A percentile compares a stretch with the other conserved stretches of the same genome.
Conservation (phyloP, 345 rosid species). For the Hibiscus mutabilis region DNA sequence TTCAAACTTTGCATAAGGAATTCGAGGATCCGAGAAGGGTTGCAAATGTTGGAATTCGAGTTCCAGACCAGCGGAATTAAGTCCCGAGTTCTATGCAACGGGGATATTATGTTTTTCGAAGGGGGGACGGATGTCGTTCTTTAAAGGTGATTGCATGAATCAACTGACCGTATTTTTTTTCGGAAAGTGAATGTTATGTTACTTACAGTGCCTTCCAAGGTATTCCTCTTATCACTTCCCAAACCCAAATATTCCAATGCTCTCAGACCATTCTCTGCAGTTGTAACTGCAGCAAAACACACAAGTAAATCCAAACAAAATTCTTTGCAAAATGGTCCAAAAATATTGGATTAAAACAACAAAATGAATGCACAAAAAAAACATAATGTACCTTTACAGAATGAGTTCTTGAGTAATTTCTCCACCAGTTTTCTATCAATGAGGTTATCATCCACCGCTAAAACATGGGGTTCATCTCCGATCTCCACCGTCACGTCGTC, state of each 20-base stretch:
- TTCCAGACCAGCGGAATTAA: too few relatives aligned
- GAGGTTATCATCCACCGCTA: too few relatives aligned
- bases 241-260: conserved; percentile 69
- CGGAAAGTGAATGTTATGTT: background rate
- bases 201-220: conserved; percentile 16
- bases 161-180: background rate
- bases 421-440: background rate
- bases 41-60: background rate
- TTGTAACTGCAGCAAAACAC: conserved; percentile 46
- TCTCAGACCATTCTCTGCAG: conserved; percentile 66
- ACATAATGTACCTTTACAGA: conserved; percentile 55
- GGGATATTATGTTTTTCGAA: too few relatives aligned
- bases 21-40: background rate
- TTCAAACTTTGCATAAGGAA: background rate
- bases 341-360: background rate
- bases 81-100: too few relatives aligned
- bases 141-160: too few relatives aligned
- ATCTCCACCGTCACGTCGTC: conserved; percentile 15
- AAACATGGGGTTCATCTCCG: conserved; percentile 49
- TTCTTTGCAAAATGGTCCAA: background rate
- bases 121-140: too few relatives aligned
- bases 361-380: background rate
- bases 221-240: conserved; percentile 22
- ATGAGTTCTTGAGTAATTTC: background rate
- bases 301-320: background rate